Evolutionary conservation across 768 basidiomycete genomes (phyloP), one percentile per base, ranked within the genome.

Genomic region (Lepiota venenata): DNA sequence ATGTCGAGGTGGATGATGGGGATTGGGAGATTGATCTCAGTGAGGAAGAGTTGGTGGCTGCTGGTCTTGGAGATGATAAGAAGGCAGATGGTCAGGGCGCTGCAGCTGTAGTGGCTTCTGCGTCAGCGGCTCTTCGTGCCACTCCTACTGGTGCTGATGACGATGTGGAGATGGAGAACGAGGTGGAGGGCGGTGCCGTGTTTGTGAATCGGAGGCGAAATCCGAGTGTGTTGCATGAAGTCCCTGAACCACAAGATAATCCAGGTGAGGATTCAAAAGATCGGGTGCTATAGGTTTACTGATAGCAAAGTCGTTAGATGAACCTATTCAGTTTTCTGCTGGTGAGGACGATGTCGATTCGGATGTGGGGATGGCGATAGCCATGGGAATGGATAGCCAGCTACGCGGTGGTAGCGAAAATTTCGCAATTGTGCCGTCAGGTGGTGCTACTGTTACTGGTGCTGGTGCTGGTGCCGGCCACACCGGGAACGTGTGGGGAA

Each of bases 1-100:
- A 98, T 64, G 95, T 97, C 46, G 96, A 98, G 56, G 69, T 75
- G 2, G 76, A 75, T 8, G 74, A 74, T 18, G 60, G 54, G 4
- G 67, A 69, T 11, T 64, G 62, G 7, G 65, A 66, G 15, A 60
- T 43, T 3, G 71, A 65, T 20, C 59, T 43, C 14, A 67, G 60
- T 22, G 64, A 56, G 25, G 69, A 66, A 14, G 61, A 56, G 20
- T 32, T 56, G n/a, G 61, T n/a, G n/a, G n/a, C n/a, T n/a, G n/a
- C n/a, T n/a, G n/a, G 43, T 21, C 59, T 38, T 7, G 61, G 43
- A 27, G 57, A 56, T 5, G 57, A 56, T 5, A 59, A 38, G 22
- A 56, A 44, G 3, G 47, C 52, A 20, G 62, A 52, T 35, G 54
- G 50, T 41, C n/a, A n/a, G n/a, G n/a, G n/a, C n/a, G 56, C 45